phyloP scores from a whole-genome alignment of 352 stramenopile genomes.

The Phytophthora multivora region DNA sequence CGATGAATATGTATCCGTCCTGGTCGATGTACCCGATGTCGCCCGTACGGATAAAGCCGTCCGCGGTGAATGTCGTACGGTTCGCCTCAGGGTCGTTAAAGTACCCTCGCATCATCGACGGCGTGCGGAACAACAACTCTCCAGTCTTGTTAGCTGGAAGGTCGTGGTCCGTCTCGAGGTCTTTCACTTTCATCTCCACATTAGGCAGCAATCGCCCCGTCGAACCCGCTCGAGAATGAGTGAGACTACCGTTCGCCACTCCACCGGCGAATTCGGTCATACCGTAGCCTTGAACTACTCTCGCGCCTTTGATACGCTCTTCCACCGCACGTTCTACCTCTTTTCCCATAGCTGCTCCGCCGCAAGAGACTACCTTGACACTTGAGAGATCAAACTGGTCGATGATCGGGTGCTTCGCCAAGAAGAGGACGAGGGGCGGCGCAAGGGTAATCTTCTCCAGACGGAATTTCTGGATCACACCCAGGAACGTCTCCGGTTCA shows the following conservation, averaged over 20 bases:
- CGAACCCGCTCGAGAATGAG: constrained; percentile 20
- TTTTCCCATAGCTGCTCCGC: constrained; percentile 82
- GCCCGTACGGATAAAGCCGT: constrained; percentile 89
- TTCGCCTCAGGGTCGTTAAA: constrained; percentile 88
- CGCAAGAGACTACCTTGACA: constrained; percentile 69
- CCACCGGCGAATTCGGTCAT: constrained; percentile 64
- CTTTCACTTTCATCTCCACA: constrained; percentile 54
- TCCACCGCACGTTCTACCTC: constrained; percentile 71
- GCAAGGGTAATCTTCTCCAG: constrained; percentile 58
- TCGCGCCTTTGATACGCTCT: constrained; percentile 52
- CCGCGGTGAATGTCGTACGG: constrained; percentile 65
- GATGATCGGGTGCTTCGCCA: constrained; percentile 87
- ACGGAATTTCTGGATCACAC: constrained; percentile 67
- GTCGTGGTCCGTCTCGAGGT: constrained; percentile 47
- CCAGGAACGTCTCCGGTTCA: constrained; percentile 88
- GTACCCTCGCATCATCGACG: constrained; percentile 94
- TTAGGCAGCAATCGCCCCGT: constrained; percentile 51
- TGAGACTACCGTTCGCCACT: constrained; percentile 71
- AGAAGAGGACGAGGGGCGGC: constrained; percentile 74
- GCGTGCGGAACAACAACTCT: constrained; percentile 87
- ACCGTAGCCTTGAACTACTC: constrained; percentile 55
- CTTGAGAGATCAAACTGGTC: constrained; percentile 87
- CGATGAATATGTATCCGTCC: constrained; percentile 93
- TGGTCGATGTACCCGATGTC: constrained; percentile 93
- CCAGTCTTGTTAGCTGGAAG: constrained; percentile 46